Percentiles rank a stretch among this genome's conserved stretches.
phyloP scores from a whole-genome alignment of 495 filamentous ascomycete genomes.

The Aspergillus panamensis region DNA sequence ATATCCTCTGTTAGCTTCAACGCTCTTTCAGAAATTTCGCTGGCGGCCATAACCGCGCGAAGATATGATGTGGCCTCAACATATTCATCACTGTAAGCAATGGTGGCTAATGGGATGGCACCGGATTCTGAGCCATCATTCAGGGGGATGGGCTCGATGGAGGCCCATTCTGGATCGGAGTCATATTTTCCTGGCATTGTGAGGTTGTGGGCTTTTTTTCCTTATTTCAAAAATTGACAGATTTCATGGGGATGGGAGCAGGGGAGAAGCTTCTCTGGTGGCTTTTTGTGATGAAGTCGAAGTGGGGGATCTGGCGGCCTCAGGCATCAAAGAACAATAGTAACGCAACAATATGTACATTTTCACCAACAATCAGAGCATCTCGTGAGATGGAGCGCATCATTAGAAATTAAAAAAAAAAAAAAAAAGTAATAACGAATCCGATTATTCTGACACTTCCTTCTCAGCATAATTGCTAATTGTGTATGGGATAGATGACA shows the following conservation, averaged over 20 bases:
- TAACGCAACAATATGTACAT: conserved; percentile 11
- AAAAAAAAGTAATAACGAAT: too few relatives aligned
- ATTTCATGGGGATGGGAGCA: not conserved
- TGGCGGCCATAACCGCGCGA: conserved; percentile 83
- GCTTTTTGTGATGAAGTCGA: conserved; percentile 13
- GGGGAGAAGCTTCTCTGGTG: not conserved
- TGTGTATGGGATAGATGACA: too few relatives aligned
- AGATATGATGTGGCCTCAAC: conserved; percentile 86
- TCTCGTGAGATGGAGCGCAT: too few relatives aligned
- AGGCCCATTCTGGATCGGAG: conserved; percentile 73
- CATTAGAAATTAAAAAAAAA: too few relatives aligned
- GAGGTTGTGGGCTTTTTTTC: not conserved
- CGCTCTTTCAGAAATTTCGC: conserved; percentile 77
- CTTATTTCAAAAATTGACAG: not conserved
- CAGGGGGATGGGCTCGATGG: conserved; percentile 76
- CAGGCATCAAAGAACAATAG: conserved; percentile 25
- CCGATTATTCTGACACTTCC: too few relatives aligned
- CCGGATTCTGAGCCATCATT: conserved; percentile 63
- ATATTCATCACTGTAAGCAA: conserved; percentile 84
- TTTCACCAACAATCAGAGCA: too few relatives aligned
- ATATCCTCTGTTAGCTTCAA: conserved; percentile 83
- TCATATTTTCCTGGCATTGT: conserved; percentile 53
- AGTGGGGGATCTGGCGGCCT: conserved; percentile 25
- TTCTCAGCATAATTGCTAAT: too few relatives aligned
- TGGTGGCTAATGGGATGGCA: conserved; percentile 72